Conservation (phyloP, 1,284 basidiomycete species). For the Chalciporus sp. region DNA sequence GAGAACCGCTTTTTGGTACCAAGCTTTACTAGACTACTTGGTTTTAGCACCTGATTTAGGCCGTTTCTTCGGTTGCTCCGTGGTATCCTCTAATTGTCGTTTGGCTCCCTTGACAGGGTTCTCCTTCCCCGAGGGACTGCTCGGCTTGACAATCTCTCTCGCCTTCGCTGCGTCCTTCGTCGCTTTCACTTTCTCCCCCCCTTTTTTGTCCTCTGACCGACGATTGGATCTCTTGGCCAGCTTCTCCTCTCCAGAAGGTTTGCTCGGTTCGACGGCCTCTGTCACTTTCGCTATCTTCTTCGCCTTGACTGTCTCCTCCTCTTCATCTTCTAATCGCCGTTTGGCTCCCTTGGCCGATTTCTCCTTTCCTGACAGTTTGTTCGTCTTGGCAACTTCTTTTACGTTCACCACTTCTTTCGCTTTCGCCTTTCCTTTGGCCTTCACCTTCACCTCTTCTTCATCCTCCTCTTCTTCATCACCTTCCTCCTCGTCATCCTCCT, state of each 20-base stretch:
- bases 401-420: background rate
- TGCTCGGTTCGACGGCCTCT: no score
- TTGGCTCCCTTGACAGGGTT: constrained; percentile 10
- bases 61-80: constrained; percentile 24
- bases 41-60: background rate
- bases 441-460: background rate
- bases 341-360: constrained; percentile 11
- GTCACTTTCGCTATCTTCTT: constrained; percentile 16
- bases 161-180: background rate
- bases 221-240: no score
- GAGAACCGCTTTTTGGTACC: background rate
- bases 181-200: no score
- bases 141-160: background rate
- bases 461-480: background rate
- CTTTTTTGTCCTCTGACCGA: no score
- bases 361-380: constrained; percentile 3
- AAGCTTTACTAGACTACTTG: background rate
- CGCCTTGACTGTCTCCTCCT: constrained; percentile 27
- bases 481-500: background rate
- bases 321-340: background rate
- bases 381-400: background rate
- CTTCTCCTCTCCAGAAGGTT: no score
- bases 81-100: constrained; percentile 10
- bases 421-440: background rate
- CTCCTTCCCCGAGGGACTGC: constrained; percentile 4